Evolutionary conservation across 495 filamentous ascomycete genomes (phyloP).

Genomic region (Corynascus novoguineensis): DNA sequence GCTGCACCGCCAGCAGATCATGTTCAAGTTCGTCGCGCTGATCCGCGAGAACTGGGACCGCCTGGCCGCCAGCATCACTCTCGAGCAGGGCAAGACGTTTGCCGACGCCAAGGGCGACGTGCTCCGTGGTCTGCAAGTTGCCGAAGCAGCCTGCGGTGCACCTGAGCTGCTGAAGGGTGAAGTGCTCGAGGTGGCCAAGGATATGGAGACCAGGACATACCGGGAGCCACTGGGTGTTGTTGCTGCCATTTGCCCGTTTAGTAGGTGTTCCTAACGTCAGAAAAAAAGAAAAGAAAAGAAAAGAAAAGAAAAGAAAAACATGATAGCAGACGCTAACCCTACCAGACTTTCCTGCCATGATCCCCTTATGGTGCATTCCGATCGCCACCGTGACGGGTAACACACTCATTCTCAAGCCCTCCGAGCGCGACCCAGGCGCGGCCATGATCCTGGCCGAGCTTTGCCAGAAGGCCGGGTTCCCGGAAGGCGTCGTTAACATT

Average conservation of each 20-base stretch:
- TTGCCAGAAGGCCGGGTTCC: constrained; percentile 86
- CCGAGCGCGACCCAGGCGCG: constrained; percentile 95
- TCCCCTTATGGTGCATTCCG: constrained; percentile 95
- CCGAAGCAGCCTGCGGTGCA: constrained; percentile 91
- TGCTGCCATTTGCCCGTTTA: constrained; percentile 97
- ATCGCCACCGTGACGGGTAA: constrained; percentile 94
- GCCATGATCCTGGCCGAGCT: constrained; percentile 97
- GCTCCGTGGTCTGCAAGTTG: constrained; percentile 90
- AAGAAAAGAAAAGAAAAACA: background rate
- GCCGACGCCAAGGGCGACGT: constrained; percentile 95
- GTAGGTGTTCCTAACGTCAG: constrained; percentile 49
- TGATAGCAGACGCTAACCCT: constrained; percentile 16
- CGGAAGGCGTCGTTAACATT: constrained; percentile 89
- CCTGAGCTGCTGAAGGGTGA: constrained; percentile 92
- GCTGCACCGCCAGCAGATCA: constrained; percentile 84
- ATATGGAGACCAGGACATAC: constrained; percentile 97
- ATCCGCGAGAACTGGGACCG: constrained; percentile 96
- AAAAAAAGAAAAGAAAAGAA: background rate
- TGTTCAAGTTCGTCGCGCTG: constrained; percentile 90
- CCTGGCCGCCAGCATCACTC: constrained; percentile 87
- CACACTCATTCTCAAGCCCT: constrained; percentile 91
- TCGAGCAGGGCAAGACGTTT: constrained; percentile 98
- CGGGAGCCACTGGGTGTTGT: constrained; percentile 90
- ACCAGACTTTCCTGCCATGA: constrained; percentile 98
- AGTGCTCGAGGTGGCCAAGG: constrained; percentile 93